Percentiles rank a stretch among this genome's conserved stretches.
Evolutionary conservation across 1,139 yeast species (phyloP).

Genomic region (Zhuliangozyma blackwelliae): DNA sequence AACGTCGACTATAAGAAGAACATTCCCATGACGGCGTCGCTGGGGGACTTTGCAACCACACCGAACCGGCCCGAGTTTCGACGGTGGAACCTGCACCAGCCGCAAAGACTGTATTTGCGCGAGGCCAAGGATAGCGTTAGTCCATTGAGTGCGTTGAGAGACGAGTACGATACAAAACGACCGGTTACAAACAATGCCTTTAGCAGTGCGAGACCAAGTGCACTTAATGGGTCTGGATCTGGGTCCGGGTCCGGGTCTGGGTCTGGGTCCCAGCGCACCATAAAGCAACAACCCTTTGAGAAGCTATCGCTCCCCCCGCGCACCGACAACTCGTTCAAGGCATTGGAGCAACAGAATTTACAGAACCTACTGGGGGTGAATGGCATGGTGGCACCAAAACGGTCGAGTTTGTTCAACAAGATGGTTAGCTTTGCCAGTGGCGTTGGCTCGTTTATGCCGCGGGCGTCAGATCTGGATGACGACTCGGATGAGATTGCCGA

Average conservation of each 20-base stretch:
- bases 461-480: slow-evolving; percentile 20
- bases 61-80: slow-evolving; percentile 15
- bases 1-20: slow-evolving; percentile 5
- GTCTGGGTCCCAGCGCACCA: too few relatives aligned
- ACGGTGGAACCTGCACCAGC: slow-evolving; percentile 20
- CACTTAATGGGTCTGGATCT: too few relatives aligned
- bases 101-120: background rate
- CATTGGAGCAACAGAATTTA: slow-evolving; percentile 8
- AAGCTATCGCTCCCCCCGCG: background rate
- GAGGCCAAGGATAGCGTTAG: slow-evolving; percentile 15
- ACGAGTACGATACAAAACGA: slow-evolving; percentile 25
- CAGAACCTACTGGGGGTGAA: background rate
- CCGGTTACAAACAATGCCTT: slow-evolving; percentile 13
- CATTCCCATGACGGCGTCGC: slow-evolving; percentile 5
- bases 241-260: too few relatives aligned
- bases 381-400: background rate
- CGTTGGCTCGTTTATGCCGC: slow-evolving; percentile 10
- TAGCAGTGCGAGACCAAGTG: too few relatives aligned
- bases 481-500: slow-evolving; percentile 15
- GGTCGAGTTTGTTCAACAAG: slow-evolving; percentile 8
- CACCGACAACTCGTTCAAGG: slow-evolving; percentile 22
- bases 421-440: slow-evolving; percentile 4
- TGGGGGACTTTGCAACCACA: background rate
- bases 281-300: too few relatives aligned
- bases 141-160: slow-evolving; percentile 27